phyloP scores from a whole-genome alignment of 257 asterid species.

The Ehretia macrophylla region DNA sequence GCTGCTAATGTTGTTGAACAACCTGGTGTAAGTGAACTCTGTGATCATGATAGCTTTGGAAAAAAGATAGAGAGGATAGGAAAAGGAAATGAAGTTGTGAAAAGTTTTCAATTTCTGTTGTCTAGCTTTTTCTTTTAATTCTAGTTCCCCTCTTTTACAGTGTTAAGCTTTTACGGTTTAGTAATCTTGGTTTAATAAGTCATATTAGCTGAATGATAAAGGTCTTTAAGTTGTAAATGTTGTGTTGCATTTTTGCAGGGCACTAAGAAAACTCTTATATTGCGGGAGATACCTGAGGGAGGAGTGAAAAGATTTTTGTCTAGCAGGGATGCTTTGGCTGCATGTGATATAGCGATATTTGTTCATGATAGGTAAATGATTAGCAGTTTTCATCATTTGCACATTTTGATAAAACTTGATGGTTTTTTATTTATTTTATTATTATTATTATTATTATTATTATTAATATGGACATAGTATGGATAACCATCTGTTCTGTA shows the following conservation, averaged over 20 bases:
- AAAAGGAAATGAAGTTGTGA: not conserved
- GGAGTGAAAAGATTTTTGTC: slow-evolving; percentile 64
- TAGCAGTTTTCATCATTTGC: slow-evolving; percentile 4
- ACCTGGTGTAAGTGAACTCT: slow-evolving; percentile 46
- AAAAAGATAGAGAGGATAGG: too few relatives aligned
- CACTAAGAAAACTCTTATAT: slow-evolving; percentile 64
- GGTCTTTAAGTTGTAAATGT: not conserved
- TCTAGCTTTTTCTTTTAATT: slow-evolving; percentile 11
- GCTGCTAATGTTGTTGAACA: slow-evolving; percentile 68
- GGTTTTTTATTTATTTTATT: too few relatives aligned
- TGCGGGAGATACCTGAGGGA: slow-evolving; percentile 84
- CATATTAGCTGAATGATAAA: not conserved
- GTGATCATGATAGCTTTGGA: slow-evolving; percentile 3
- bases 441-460: too few relatives aligned
- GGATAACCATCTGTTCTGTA: too few relatives aligned
- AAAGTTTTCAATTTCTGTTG: slow-evolving; percentile 3
- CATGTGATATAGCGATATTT: slow-evolving; percentile 87
- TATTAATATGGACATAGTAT: too few relatives aligned
- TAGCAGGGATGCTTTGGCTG: slow-evolving; percentile 73
- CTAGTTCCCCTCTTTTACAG: too few relatives aligned
- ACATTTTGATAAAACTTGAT: too few relatives aligned
- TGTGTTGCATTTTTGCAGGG: slow-evolving; percentile 45
- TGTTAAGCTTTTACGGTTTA: too few relatives aligned
- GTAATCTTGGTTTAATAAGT: too few relatives aligned
- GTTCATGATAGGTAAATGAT: slow-evolving; percentile 84